Evolutionary conservation across 805 yeast species (phyloP), one percentile per base, ranked within the genome.

Genomic region (Candida pseudoglaebosa): DNA sequence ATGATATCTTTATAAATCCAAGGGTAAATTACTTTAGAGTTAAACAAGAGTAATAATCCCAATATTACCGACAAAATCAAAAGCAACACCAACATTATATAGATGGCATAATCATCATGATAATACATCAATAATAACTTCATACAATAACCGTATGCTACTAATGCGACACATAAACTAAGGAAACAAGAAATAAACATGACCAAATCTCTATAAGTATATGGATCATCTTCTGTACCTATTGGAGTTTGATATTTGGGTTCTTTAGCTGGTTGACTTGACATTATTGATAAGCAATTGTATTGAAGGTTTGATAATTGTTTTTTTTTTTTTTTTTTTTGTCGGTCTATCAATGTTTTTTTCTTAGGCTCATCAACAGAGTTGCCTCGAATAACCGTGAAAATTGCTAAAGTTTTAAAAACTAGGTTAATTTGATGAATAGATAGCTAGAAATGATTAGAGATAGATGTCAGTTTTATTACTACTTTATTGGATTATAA

Each of bases 61-160:
- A 22, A 22, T 8, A 22, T 22, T 8, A 22, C 12, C 10, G 26
- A 8, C 26, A 22, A 8, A 12, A 22, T 22, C 26, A 22, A 24
- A 19, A 26, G 24, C 24, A 16, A 14, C 30, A 24, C 18, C 18
- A 36, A 10, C n/a, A 28, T 7, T 28, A 15, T 14, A 16, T 19
- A n/a, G 9, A 15, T 10, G 24, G 30, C 32, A 16, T 14, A 15
- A 7, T n/a, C 24, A 30, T 22, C 26, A 12, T 12, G 26, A 9
- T 8, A n/a, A 7, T 4, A 8, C 26, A 19, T 17, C 10, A 32
- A 8, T 20, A 32, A 32, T 4, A 15, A 20, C 26, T 32, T 32
- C 35, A 32, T 32, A 16, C 16, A 32, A 5, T 16, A 17, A 13
- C 14, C 35, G 19, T 32, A 32, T 5, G 24, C 35, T 10, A 32